phyloP scores from a whole-genome alignment of 2,329 filamentous ascomycete genomes.

The Kalaharituber pfeilii region DNA sequence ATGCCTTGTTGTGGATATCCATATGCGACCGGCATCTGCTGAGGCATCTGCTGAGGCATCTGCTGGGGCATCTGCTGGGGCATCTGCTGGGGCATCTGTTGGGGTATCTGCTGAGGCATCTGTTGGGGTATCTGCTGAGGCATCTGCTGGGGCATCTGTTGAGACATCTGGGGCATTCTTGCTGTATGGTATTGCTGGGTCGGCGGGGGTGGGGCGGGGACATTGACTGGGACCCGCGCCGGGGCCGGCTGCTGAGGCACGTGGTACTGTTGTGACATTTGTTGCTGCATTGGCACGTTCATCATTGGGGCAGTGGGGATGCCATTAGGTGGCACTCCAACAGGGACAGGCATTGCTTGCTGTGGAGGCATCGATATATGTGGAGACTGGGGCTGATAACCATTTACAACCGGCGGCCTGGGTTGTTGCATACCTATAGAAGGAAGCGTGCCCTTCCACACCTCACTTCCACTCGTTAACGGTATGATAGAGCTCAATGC shows the following conservation, averaged over 20 bases:
- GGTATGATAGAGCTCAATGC: conserved; percentile 11
- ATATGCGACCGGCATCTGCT: not conserved
- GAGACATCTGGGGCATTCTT: not conserved
- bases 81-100: too few relatives aligned
- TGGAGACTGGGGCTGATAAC: conserved; percentile 3
- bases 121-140: not conserved
- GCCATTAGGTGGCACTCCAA: conserved; percentile 11
- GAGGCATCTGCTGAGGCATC: not conserved
- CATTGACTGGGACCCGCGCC: not conserved
- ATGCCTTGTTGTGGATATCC: not conserved
- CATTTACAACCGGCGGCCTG: conserved; percentile 1
- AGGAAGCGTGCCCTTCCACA: conserved; percentile 17
- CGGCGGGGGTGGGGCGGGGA: not conserved
- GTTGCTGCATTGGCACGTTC: conserved; percentile 3
- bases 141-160: not conserved
- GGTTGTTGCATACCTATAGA: conserved; percentile 2
- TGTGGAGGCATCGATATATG: conserved; percentile 6
- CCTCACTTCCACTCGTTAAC: not conserved
- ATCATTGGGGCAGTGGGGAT: conserved; percentile 9
- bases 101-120: not conserved
- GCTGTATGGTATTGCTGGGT: not conserved
- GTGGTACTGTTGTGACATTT: conserved; percentile 6
- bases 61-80: too few relatives aligned
- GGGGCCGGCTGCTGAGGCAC: conserved; percentile 1
- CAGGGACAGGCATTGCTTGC: conserved; percentile 15